phyloP scores from a whole-genome alignment of 371 early-diverging fungal species.

The Syncephalastrum contaminatum region DNA sequence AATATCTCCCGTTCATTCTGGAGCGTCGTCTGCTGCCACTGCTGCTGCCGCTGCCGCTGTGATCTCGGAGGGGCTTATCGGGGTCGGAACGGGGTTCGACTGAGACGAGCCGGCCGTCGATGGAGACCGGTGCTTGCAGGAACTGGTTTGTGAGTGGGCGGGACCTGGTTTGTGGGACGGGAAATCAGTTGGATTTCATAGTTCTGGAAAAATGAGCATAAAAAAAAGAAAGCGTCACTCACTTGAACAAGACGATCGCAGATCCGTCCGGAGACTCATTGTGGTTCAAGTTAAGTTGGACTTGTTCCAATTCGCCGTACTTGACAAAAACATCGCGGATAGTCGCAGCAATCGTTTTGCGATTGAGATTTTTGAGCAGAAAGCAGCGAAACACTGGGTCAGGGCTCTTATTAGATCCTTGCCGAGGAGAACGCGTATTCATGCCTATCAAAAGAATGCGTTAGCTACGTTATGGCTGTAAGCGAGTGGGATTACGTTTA shows the following conservation, averaged over 20 bases:
- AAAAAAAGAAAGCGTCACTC: neutral
- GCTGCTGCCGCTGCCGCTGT: too few species aligned
- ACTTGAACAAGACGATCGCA: conserved; percentile 21
- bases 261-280: conserved; percentile 13
- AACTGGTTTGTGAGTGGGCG: too few species aligned
- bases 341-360: conserved; percentile 14
- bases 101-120: conserved; percentile 16
- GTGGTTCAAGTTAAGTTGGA: conserved; percentile 18
- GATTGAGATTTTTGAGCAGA: conserved; percentile 10
- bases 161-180: too few species aligned
- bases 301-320: conserved; percentile 17
- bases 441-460: too few species aligned
- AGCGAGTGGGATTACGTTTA: too few species aligned
- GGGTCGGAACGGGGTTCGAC: conserved; percentile 3
- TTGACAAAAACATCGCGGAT: conserved; percentile 16
- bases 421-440: too few species aligned
- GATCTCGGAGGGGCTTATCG: too few species aligned
- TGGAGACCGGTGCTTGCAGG: neutral
- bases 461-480: too few species aligned
- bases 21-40: too few species aligned
- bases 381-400: conserved; percentile 5
- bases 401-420: too few species aligned
- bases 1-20: too few species aligned
- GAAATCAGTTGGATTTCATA: neutral
- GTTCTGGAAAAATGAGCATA: neutral